phyloP scores from a whole-genome alignment of 371 early-diverging fungal genomes.

The Chytridiales sp. region DNA sequence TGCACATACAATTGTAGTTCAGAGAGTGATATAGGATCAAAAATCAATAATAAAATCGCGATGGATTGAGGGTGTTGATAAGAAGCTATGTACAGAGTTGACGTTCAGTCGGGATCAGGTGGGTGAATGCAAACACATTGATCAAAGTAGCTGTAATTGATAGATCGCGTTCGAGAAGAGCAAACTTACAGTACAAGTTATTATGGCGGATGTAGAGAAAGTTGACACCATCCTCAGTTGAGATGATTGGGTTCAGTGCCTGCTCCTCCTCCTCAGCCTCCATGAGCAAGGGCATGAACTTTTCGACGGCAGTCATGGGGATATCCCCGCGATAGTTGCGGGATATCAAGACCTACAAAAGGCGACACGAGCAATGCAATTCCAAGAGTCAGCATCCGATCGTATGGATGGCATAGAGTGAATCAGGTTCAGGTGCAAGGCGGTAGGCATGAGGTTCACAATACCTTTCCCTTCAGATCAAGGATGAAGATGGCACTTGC shows the following conservation, averaged over 20 bases:
- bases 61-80: too few relatives aligned
- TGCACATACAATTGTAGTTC: too few relatives aligned
- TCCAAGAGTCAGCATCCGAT: neutral
- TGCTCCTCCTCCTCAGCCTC: conserved; percentile 93
- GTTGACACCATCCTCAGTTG: conserved; percentile 88
- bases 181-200: conserved; percentile 86
- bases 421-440: neutral
- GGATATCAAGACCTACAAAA: conserved; percentile 74
- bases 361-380: neutral
- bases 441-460: neutral
- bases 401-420: neutral
- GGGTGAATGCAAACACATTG: too few relatives aligned
- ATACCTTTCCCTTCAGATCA: conserved; percentile 89
- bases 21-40: neutral
- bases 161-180: neutral
- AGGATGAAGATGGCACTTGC: conserved; percentile 76
- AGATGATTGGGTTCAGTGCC: conserved; percentile 82
- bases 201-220: conserved; percentile 93
- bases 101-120: too few relatives aligned
- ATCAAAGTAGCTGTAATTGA: too few relatives aligned
- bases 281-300: conserved; percentile 93
- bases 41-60: too few relatives aligned
- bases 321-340: conserved; percentile 93
- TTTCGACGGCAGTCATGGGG: conserved; percentile 91
- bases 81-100: too few relatives aligned